Percentiles rank a stretch among this genome's conserved stretches.
Evolutionary conservation across 2,329 filamentous ascomycete genomes (phyloP).

Genomic region (Sclerotiophoma versabilis): DNA sequence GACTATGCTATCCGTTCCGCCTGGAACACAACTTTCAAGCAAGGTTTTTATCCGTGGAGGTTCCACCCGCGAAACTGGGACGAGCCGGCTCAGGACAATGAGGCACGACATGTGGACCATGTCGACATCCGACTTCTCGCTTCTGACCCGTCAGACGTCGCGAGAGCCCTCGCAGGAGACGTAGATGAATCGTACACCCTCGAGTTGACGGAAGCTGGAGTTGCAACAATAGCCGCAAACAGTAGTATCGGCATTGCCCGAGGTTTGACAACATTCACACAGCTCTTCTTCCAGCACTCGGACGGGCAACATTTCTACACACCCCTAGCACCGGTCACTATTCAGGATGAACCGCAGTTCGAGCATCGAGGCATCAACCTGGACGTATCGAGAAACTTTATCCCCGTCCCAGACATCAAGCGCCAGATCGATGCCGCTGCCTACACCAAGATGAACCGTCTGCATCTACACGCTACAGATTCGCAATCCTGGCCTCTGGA

Average conservation of each 20-base stretch:
- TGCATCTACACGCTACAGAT: slow-evolving; percentile 84
- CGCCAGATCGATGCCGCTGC: slow-evolving; percentile 78
- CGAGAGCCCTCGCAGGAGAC: slow-evolving; percentile 67
- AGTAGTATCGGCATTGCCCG: slow-evolving; percentile 74
- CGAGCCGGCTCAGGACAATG: slow-evolving; percentile 62
- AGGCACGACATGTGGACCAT: slow-evolving; percentile 62
- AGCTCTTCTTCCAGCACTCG: slow-evolving; percentile 80
- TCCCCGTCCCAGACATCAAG: slow-evolving; percentile 70
- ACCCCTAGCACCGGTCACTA: slow-evolving; percentile 70
- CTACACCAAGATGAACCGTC: slow-evolving; percentile 82
- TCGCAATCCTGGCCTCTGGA: slow-evolving; percentile 87
- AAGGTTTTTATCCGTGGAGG: slow-evolving; percentile 80
- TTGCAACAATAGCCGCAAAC: slow-evolving; percentile 68
- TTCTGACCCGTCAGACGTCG: slow-evolving; percentile 60
- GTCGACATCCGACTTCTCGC: slow-evolving; percentile 69
- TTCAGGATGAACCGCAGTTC: slow-evolving; percentile 77
- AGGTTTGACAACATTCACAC: slow-evolving; percentile 77
- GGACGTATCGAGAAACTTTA: slow-evolving; percentile 78
- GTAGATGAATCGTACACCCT: slow-evolving; percentile 81
- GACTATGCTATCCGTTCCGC: slow-evolving; percentile 61
- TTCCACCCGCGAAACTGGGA: slow-evolving; percentile 69
- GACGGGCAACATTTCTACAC: slow-evolving; percentile 67
- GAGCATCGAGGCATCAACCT: slow-evolving; percentile 80
- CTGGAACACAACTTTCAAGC: slow-evolving; percentile 68
- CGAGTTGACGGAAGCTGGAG: slow-evolving; percentile 64